Conservation (phyloP, 768 basidiomycete species). For the Pleurotus salmoneostramineus region DNA sequence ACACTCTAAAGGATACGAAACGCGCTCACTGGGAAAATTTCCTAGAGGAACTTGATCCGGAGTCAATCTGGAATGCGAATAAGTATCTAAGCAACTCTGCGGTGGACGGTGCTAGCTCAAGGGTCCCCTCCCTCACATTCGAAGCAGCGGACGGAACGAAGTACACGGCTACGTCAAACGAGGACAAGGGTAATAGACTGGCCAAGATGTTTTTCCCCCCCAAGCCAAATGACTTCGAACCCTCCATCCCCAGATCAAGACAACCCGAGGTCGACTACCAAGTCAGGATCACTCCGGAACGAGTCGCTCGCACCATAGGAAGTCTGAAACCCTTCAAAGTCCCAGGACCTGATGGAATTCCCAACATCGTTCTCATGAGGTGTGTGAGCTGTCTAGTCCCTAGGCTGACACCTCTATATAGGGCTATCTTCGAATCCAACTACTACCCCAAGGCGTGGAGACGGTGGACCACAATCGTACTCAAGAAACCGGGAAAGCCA, state of each 20-base stretch:
- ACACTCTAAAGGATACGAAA: no score
- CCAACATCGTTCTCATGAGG: slow-evolving; percentile 18
- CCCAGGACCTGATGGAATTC: slow-evolving; percentile 16
- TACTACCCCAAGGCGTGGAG: slow-evolving; percentile 24
- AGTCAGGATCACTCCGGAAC: neutral
- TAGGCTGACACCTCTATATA: slow-evolving; percentile 15
- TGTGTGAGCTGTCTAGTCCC: slow-evolving; percentile 8
- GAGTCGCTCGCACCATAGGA: slow-evolving; percentile 9
- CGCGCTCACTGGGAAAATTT: no score
- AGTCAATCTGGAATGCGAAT: no score
- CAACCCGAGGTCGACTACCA: neutral
- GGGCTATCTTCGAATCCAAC: slow-evolving; percentile 22
- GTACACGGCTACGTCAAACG: no score
- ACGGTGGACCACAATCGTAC: slow-evolving; percentile 20
- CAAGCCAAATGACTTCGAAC: neutral
- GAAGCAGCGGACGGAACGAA: no score
- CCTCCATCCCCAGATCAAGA: slow-evolving; percentile 1
- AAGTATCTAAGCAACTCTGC: no score
- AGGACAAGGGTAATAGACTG: no score
- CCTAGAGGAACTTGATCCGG: no score
- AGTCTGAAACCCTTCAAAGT: slow-evolving; percentile 23
- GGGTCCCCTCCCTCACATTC: no score
- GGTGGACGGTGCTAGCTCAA: no score
- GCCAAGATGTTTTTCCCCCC: no score
- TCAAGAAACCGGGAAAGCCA: slow-evolving; percentile 30